Evolutionary conservation across 2,329 filamentous ascomycete genomes (phyloP), one percentile per base, ranked within the genome.

Genomic region (Calonectria pauciramosa): DNA sequence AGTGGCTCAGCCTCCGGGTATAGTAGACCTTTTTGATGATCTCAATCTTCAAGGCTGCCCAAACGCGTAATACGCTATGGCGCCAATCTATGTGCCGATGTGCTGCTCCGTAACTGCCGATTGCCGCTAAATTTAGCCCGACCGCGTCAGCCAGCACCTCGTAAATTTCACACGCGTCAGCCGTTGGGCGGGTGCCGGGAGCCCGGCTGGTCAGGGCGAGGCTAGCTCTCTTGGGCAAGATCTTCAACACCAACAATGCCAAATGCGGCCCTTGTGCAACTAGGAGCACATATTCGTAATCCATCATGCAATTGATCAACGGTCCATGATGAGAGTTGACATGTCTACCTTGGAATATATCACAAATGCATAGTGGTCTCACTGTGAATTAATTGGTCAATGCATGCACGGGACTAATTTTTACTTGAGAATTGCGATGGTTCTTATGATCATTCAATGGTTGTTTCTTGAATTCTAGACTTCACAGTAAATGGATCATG

Each of bases 21-120:
- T 16, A 32, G 32, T 30, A 59, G 54, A 14, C 30, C 20, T 18
- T 41, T 60, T 60, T 5, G 56, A 60, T 34, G 56, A 60, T 60
- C 56, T 60, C 56, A 60, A 60, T 60, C 23, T 60, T 60, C 36
- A 36, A 23, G 6, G 20, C 16, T 28, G 14, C 13, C 6, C 13
- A 60, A 60, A 60, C 56, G 56, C 56, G 56, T 41, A 60, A 60
- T 23, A 60, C 23, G 14, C 34, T 23, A 41, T 60, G 56, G 56
- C n/a, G 11, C 13, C 34, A 41, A 16, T 60, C 13, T 13, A 60
- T 26, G 34, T 10, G 13, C 14, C 56, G 8, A 60, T 60, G n/a
- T 16, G n/a, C n/a, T 26, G 32, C 5, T 23, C 10, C 8, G 54
- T 38, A 20, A 36, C 32, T 23, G 23, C 34, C 56, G 34, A 26